Evolutionary conservation across 1,284 basidiomycete genomes (phyloP).

Genomic region (Puccinia coronata): DNA sequence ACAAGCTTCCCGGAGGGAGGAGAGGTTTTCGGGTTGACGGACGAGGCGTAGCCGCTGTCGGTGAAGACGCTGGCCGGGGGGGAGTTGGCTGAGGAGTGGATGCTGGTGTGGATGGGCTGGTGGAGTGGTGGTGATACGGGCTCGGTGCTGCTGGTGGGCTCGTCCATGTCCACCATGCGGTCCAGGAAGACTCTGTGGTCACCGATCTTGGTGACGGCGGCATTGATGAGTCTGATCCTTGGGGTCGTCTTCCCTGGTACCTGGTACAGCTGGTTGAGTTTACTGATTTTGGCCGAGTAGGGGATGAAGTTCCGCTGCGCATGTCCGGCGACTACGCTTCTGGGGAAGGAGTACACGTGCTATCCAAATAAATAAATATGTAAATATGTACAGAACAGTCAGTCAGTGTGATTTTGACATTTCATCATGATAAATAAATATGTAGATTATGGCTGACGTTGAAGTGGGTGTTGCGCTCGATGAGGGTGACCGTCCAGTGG

Average conservation of each 20-base stretch:
- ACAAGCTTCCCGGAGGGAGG: too few species aligned
- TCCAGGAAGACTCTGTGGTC: slow-evolving; percentile 29
- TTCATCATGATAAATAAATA: neutral
- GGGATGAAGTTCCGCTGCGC: slow-evolving; percentile 67
- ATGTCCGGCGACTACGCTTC: slow-evolving; percentile 61
- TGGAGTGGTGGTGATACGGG: neutral
- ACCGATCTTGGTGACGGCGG: slow-evolving; percentile 33
- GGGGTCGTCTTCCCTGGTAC: neutral
- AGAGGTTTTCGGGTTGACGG: neutral
- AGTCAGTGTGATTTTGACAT: neutral
- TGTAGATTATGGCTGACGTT: slow-evolving; percentile 25
- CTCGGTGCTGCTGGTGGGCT: neutral
- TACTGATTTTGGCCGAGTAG: slow-evolving; percentile 58
- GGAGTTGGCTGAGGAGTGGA: neutral
- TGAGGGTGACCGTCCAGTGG: slow-evolving; percentile 27
- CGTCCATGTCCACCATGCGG: neutral
- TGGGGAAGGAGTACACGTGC: slow-evolving; percentile 62
- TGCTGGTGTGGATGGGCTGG: neutral
- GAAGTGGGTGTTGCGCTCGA: slow-evolving; percentile 44
- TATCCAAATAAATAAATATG: neutral
- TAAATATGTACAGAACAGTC: too few species aligned
- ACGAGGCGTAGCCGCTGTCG: slow-evolving; percentile 39
- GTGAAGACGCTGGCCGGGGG: neutral
- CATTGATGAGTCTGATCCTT: slow-evolving; percentile 30
- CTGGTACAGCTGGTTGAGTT: slow-evolving; percentile 10